Base-by-base conservation (phyloP, 805 yeast genomes). In the Saccharomycopsis fermentans region DNA sequence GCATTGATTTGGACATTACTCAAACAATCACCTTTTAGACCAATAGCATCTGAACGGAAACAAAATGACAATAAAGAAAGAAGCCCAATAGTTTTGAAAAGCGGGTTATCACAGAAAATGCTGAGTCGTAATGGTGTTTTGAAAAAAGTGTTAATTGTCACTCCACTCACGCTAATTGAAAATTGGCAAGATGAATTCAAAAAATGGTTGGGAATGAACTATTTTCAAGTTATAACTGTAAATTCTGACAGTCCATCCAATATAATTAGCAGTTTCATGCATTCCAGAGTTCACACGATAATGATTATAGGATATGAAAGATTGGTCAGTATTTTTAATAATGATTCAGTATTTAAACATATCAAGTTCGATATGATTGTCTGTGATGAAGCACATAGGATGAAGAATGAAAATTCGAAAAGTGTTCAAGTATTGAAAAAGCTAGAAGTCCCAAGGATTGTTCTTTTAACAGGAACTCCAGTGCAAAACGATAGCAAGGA, bases 371-470 rank as follows among this genome's bases (percentile, higher is more conserved):
- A 90, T 68, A 64, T 94, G 17, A 72, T 94, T 19, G 80, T 94
- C 0, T 94, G 97, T 69, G 99, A 94, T 70, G 99, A 94, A 68
- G 99, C 98, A 2, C 99, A 94, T 69, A 76, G 96, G 54, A 75
- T 94, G 63, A 94, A 92, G 65, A 87, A 82, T 64, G 76, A 81
- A 4, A 73, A 82, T 9, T 89, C 87, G 59, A 90, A 89, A 69
- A 82, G 87, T 0, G 73, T 90, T 55, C 82, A 81, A 59, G 81
- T 83, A 0, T 72, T 92, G 56, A 80, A 79, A 47, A 65, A 75
- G 1, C 70, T 90, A 17, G 72, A 81, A 48, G 77, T 85, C 3
- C 74, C 74, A 6, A 80, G 76, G 50, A 81, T 85, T 61, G 73
- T 92, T 1, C 66, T 92, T 4, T 72, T 94, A 6, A 82, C 96